Base-by-base conservation (phyloP, 768 basidiomycete species). In the Kwoniella pini region DNA sequence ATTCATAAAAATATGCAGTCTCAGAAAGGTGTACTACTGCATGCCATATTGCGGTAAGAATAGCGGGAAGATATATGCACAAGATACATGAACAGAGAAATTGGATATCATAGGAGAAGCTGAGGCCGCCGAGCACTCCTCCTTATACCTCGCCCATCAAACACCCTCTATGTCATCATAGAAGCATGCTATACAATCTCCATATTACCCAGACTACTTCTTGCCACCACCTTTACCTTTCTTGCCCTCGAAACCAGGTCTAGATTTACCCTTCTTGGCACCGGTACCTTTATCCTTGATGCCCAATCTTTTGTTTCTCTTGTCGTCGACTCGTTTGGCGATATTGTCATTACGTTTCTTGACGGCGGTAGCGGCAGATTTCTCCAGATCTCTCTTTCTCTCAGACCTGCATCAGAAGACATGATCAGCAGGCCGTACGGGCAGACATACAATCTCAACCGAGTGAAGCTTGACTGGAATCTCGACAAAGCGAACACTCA, bases 301-400 rank as follows among this genome's bases (percentile, higher is more conserved):
- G 66, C 85, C 80, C 82, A 80, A 85, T 62, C 81, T 80, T 74
- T 83, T 86, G 48, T 86, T 85, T 65, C 82, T 84, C 76, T 83
- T 83, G 31, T 88, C 82, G 75, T 97, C 92, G 57, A 87, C 85
- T 17, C 92, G 85, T 81, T 84, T 85, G 0, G 91, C 88, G 68
- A 97, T 89, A 71, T 98, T 97, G 69, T 95, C 92, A 13, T 85
- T 74, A 3, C 92, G 84, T 79, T 98, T 98, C 81, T 94, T 91
- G 79, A 91, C 88, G 76, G 84, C 87, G 28, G 89, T 89, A 1
- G 88, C 88, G 84, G 91, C 88, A 2, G 87, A 83, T 11, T 85
- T 82, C 2, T 83, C 68, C 26, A 92, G 72, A 36, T 90, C 86
- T 57, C 89, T 87, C 77, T 95, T 95, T 62, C 91, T 86, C 65